phyloP scores from a whole-genome alignment of 352 stramenopile species.

The Globisporangium yorkense region DNA sequence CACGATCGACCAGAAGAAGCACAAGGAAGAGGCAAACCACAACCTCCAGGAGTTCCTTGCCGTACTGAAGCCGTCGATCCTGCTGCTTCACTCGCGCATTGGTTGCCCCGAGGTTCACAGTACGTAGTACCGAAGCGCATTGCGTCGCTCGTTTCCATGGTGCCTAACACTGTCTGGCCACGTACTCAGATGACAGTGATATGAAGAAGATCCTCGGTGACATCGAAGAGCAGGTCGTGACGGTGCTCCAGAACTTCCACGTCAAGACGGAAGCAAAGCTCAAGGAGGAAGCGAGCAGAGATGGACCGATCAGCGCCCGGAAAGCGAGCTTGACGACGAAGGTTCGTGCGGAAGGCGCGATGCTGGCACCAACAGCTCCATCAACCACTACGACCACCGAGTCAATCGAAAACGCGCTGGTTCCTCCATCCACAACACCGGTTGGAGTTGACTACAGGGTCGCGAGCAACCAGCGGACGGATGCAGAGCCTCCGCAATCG shows the following conservation, averaged over 20 bases:
- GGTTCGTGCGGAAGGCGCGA: not conserved
- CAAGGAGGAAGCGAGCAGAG: conserved; percentile 16
- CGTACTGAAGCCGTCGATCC: conserved; percentile 50
- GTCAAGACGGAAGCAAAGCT: conserved; percentile 48
- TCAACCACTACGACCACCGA: not conserved
- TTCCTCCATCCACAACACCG: not conserved
- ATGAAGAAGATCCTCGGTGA: conserved; percentile 73
- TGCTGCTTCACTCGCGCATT: conserved; percentile 64
- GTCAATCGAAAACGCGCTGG: not conserved
- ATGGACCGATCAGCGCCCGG: not conserved
- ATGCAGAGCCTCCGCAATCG: conserved; percentile 10
- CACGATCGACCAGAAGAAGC: conserved; percentile 67
- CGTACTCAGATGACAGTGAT: conserved; percentile 42
- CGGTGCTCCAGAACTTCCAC: conserved; percentile 59
- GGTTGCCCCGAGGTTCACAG: conserved; percentile 62
- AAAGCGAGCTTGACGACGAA: conserved; percentile 1
- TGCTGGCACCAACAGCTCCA: not conserved
- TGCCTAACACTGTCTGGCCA: not conserved
- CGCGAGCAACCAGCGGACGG: not conserved
- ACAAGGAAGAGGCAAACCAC: conserved; percentile 68
- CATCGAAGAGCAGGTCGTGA: conserved; percentile 71
- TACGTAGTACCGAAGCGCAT: conserved; percentile 12
- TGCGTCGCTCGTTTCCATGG: not conserved
- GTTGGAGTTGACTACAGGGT: not conserved
- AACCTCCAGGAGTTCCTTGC: conserved; percentile 65